These are phyloP conservation scores for Picochlorum costavermella DNA, from an alignment of 139 green algal species.

Conservation along the genomic window DNA sequence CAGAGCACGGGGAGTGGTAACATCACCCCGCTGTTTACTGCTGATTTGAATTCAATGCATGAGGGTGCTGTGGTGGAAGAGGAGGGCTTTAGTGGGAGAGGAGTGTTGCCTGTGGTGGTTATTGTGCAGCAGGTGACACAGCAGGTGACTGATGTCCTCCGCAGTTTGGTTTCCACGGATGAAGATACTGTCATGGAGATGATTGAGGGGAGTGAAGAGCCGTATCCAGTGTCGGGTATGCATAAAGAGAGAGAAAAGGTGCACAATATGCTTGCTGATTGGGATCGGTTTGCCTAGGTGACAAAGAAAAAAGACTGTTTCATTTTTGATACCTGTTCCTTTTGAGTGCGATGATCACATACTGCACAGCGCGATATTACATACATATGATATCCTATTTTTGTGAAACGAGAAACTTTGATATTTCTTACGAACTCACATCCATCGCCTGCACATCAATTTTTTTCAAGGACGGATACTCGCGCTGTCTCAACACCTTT, in stretches of 20 bases:
- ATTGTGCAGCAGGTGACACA: background rate
- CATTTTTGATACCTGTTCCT: background rate
- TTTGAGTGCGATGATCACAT: background rate
- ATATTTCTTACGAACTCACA: too few species aligned
- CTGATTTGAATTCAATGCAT: too few species aligned
- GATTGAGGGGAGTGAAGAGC: background rate
- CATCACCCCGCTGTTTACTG: too few species aligned
- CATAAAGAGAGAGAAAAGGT: background rate
- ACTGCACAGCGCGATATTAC: too few species aligned
- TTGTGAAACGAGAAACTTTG: too few species aligned
- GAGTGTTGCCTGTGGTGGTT: background rate
- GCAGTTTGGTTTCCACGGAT: background rate
- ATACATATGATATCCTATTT: too few species aligned
- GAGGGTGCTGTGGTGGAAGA: background rate
- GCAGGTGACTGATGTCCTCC: background rate
- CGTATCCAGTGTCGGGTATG: background rate
- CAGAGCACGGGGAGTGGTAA: too few species aligned
- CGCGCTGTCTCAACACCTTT: conserved; percentile 37
- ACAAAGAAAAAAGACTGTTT: background rate
- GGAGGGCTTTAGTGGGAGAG: background rate
- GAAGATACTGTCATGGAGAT: background rate
- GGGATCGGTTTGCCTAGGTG: background rate
- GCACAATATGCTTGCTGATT: conserved; percentile 2
- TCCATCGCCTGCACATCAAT: too few species aligned
- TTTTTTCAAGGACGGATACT: too few species aligned